These are phyloP conservation scores for Takashimella tepidaria DNA, from an alignment of 1,284 basidiomycete genomes.

Conservation along the genomic window DNA sequence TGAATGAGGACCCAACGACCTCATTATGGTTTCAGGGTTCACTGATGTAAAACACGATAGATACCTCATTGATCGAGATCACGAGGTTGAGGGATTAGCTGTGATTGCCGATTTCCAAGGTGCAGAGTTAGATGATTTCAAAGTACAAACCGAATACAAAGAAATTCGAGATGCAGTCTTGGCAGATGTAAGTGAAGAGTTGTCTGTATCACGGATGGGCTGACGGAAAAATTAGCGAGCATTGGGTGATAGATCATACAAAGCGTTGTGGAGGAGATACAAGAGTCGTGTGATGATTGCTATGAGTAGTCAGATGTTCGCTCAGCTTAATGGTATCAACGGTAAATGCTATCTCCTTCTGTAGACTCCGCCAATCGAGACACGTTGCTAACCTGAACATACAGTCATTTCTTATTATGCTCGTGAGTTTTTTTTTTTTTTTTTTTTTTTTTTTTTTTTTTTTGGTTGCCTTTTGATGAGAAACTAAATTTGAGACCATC, in stretches of 20 bases:
- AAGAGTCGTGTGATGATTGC: conserved; percentile 85
- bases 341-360: conserved; percentile 57
- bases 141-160: conserved; percentile 77
- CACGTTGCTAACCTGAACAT: conserved; percentile 56
- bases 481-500: no score
- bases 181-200: conserved; percentile 58
- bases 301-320: conserved; percentile 96
- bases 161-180: conserved; percentile 88
- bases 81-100: conserved; percentile 76
- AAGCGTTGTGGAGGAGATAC: conserved; percentile 81
- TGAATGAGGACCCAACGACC: not conserved
- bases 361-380: not conserved
- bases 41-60: conserved; percentile 52
- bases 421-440: conserved; percentile 47
- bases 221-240: conserved; percentile 52
- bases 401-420: conserved; percentile 92
- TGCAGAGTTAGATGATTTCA: conserved; percentile 65
- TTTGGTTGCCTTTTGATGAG: no score
- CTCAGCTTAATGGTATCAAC: conserved; percentile 92
- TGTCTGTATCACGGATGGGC: not conserved
- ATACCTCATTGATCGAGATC: conserved; percentile 87
- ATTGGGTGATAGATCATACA: conserved; percentile 77
- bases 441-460: not conserved
- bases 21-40: no score
- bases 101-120: conserved; percentile 90